Evolutionary conservation across 163 green algal species (phyloP).

Genomic region (Scenedesmus sp.): DNA sequence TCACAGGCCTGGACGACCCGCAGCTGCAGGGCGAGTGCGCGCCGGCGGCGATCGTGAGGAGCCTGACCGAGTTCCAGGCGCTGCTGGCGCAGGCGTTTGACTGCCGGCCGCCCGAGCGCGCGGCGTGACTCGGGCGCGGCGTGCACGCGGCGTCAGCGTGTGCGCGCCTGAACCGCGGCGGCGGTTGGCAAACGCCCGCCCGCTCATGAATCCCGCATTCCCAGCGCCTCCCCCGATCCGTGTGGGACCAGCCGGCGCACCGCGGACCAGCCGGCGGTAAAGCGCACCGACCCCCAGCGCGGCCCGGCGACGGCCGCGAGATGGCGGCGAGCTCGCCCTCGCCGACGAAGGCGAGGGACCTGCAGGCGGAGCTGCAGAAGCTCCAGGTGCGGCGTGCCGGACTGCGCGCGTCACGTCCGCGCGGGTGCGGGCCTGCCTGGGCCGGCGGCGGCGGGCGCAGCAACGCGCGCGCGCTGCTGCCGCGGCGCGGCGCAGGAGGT

Average conservation of each 20-base stretch:
- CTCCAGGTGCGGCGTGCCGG: conserved; percentile 26
- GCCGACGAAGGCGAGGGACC: not conserved
- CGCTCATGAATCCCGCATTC: no score
- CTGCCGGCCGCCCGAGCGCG: no score
- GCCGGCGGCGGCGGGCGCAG: not conserved
- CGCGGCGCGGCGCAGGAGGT: conserved; percentile 31
- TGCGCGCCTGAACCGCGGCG: no score
- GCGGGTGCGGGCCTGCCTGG: no score
- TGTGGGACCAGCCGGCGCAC: no score
- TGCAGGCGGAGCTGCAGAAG: conserved; percentile 41
- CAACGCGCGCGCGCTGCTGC: not conserved
- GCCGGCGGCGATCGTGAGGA: conserved; percentile 53
- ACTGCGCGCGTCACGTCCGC: no score
- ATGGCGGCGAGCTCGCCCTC: not conserved
- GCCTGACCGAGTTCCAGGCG: conserved; percentile 49
- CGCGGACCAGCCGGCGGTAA: not conserved
- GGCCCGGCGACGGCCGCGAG: not conserved
- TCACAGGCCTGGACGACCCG: conserved; percentile 8
- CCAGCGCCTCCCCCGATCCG: no score
- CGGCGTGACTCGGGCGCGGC: no score
- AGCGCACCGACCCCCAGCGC: not conserved
- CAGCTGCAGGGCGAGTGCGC: conserved; percentile 52
- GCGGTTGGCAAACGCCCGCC: no score
- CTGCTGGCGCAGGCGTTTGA: conserved; percentile 48
- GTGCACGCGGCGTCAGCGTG: no score